phyloP scores from a whole-genome alignment of 2,329 filamentous ascomycete genomes.

The Stachybotrys elegans region DNA sequence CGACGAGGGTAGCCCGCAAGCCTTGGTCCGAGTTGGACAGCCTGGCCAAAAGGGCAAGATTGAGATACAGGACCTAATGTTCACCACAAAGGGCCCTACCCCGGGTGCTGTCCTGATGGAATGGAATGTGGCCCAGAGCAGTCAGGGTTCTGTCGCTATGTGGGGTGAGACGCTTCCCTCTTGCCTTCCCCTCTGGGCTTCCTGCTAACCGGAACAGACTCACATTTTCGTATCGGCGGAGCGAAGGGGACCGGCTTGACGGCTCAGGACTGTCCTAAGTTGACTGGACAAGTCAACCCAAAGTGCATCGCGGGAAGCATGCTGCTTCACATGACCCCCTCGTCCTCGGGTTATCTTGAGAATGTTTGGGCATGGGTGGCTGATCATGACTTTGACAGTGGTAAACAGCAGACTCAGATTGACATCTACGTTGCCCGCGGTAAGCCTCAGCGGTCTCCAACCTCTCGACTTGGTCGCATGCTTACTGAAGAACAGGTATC shows the following conservation, averaged over 20 bases:
- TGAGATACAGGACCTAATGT: slow-evolving; percentile 83
- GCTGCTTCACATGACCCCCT: slow-evolving; percentile 39
- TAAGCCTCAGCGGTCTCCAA: too few species aligned
- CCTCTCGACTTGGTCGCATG: too few species aligned
- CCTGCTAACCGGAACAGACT: too few species aligned
- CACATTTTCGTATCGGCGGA: slow-evolving; percentile 51
- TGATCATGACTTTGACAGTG: slow-evolving; percentile 80
- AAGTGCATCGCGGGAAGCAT: slow-evolving; percentile 56
- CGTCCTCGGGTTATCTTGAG: slow-evolving; percentile 67
- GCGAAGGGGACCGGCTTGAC: slow-evolving; percentile 62
- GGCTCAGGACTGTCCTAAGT: slow-evolving; percentile 50
- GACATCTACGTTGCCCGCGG: slow-evolving; percentile 84
- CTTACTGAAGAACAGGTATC: too few species aligned
- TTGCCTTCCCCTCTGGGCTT: too few species aligned
- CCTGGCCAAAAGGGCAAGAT: slow-evolving; percentile 71
- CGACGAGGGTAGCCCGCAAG: slow-evolving; percentile 68
- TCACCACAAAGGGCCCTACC: slow-evolving; percentile 76
- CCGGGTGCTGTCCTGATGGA: slow-evolving; percentile 87
- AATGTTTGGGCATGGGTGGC: slow-evolving; percentile 89
- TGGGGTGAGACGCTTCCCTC: too few species aligned
- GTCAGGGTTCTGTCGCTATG: slow-evolving; percentile 69
- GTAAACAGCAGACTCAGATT: slow-evolving; percentile 70
- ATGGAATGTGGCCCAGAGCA: slow-evolving; percentile 74
- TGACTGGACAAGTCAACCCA: slow-evolving; percentile 37
- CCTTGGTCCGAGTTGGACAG: slow-evolving; percentile 79